Evolutionary conservation across 2,329 filamentous ascomycete genomes (phyloP), one percentile per base, ranked within the genome.

Genomic region (Drechslera avenae): DNA sequence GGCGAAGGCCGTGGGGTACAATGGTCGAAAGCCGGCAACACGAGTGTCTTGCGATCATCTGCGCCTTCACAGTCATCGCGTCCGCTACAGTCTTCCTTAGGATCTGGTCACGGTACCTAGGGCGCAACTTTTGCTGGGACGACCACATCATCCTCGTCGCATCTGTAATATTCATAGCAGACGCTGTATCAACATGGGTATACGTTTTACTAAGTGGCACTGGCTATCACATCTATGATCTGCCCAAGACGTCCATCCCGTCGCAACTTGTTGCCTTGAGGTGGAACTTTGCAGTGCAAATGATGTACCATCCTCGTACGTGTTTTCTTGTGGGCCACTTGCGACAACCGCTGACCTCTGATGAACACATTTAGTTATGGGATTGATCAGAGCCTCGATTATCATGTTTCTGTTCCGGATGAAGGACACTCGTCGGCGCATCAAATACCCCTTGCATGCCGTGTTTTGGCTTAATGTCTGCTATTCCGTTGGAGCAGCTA

Each of bases 361-460:
- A 6, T 13, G 19, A 26, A 7, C 32, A 28, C 9, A 14, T 23
- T 3, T 32, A 51, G 55, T 73, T 42, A 69, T 74, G 62, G 66
- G 67, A n/a, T 45, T 64, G 5, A 71, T 74, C 42, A 64, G 72
- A 41, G 69, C 69, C 17, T 73, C 71, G 10, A 69, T 74, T 43
- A 71, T 75, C 39, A 57, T 72, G 57, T 74, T 75, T 37, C 63
- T 74, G 3, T 71, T 71, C 39, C 68, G 72, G 4, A 66, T 75
- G 45, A 68, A 69, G 39, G 72, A 74, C 34, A 56, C 56, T 23
- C 61, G 71, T 14, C 54, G 57, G 21, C 50, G 56, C 12, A 69
- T 74, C 39, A 54, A 60, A 14, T 60, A 64, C 32, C 64, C 69
- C 1, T 55, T 75, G n/a, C 63, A 69, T 32, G 40, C 58, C 10